A percentile compares a stretch with the other conserved stretches of the same genome.
Evolutionary conservation across 108 stramenopile species (phyloP).

Genomic region (Cylindrotheca fusiformis): DNA sequence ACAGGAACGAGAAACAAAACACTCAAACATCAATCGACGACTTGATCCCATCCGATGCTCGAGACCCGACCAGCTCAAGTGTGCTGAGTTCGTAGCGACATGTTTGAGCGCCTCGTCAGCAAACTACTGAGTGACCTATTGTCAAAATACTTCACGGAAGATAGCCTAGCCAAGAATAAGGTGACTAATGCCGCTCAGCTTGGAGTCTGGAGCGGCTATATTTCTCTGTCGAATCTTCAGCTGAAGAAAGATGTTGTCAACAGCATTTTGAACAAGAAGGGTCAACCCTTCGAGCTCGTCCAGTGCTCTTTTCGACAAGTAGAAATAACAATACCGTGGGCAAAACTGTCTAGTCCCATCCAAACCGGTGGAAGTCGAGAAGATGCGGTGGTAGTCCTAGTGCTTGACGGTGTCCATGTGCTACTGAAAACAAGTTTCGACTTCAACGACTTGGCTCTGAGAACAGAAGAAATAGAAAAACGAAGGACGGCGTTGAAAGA

Average conservation of each 20-base stretch:
- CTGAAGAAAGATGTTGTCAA: conserved; percentile 49
- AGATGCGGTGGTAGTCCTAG: conserved; percentile 47
- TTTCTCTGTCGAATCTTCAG: conserved; percentile 44
- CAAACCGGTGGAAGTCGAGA: conserved; percentile 2
- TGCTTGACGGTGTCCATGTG: conserved; percentile 52
- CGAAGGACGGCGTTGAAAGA: conserved; percentile 28
- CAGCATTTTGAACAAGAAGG: conserved; percentile 32
- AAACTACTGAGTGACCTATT: conserved; percentile 43
- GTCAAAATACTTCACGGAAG: conserved; percentile 60
- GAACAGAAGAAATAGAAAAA: conserved; percentile 25
- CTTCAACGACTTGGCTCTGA: conserved; percentile 46
- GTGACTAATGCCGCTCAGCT: conserved; percentile 28
- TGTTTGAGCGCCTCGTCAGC: conserved; percentile 62
- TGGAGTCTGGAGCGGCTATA: conserved; percentile 66
- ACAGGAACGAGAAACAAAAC: too few species aligned
- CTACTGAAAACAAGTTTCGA: conserved; percentile 40
- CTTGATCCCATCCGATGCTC: too few species aligned
- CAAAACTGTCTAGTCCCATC: conserved; percentile 41
- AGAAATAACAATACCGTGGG: conserved; percentile 68
- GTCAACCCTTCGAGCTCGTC: conserved; percentile 52
- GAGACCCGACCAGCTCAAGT: too few species aligned
- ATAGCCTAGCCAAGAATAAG: conserved; percentile 26
- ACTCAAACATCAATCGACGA: too few species aligned
- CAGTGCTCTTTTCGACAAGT: conserved; percentile 37
- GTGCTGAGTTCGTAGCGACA: too few species aligned